Base-by-base conservation (phyloP, 2,329 filamentous ascomycete genomes). In the Claviceps monticola region DNA sequence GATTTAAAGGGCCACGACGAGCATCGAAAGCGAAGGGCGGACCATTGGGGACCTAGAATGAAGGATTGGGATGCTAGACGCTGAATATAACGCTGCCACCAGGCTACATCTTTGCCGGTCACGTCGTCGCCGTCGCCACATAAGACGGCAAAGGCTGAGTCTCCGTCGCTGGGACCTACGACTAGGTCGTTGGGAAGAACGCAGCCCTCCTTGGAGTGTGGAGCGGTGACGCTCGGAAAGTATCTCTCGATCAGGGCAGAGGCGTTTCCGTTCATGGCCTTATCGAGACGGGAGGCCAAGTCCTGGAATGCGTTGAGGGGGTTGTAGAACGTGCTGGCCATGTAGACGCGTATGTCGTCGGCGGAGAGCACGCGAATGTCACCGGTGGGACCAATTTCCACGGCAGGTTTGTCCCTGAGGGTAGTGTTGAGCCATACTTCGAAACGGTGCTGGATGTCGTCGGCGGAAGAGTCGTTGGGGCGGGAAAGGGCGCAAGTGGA, bases 1-100 rank as follows among this genome's bases (percentile, higher is more conserved):
- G 69, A 63, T 1, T 63, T 60, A 9, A 66, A 57, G 1, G 23
- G 50, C 56, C 70, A 64, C 0, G 63, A 65, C 0, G 60, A 57
- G 57, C 71, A 73, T 4, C 55, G 55, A 9, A 54, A 48, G 17
- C 46, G 48, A 6, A 71, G 54, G 1, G 44, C 43, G 13, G 62
- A 46, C 64, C 64, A 67, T 17, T 48, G 42, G 0, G 56, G 44
- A 5, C 58, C 65, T n/a, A 64, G 53, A 1, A 62, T 60, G 1
- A 55, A 56, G 0, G 63, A 63, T 42, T 61, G 58, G 3, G 39
- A 46, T 17, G 52, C 52, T 6, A 63, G 54, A 37, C 51, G 41
- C 1, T 46, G 17, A 6, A 62, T 47, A 47, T 62, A 62, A 0
- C 48, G 50, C 9, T 36, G 14, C 54, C 62, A 64, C 23, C 57